A percentile compares a stretch with the other conserved stretches of the same genome.
Conservation (phyloP, 2,329 filamentous ascomycete species). For the Fusarium sp. region DNA sequence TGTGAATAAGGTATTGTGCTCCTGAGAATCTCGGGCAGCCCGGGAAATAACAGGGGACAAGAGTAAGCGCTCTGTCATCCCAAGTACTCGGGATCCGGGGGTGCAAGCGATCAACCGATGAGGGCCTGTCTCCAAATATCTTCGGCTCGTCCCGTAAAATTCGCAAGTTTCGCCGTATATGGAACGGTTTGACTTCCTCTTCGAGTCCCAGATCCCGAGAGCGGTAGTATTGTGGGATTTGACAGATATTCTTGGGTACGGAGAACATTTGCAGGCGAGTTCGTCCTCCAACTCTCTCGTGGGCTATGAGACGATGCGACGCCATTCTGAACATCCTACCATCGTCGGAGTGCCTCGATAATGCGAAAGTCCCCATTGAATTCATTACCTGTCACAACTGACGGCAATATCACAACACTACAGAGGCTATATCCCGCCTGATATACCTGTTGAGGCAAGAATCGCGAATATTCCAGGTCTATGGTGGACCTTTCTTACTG, state of each 20-base stretch:
- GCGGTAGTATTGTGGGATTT: constrained; percentile 25
- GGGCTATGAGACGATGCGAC: constrained; percentile 24
- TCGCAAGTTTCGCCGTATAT: constrained; percentile 46
- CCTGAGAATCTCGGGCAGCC: constrained; percentile 22
- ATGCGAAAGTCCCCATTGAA: constrained; percentile 6
- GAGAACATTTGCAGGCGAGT: constrained; percentile 24
- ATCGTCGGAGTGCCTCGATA: constrained; percentile 17
- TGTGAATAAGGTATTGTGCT: constrained; percentile 17
- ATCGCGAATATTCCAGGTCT: constrained; percentile 15
- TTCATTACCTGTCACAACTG: constrained; percentile 37
- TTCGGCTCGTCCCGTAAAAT: constrained; percentile 47
- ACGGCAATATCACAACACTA: constrained; percentile 1
- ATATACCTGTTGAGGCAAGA: constrained; percentile 30
- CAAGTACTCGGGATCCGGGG: constrained; percentile 38
- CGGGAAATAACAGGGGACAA: constrained; percentile 31
- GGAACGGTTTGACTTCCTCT: constrained; percentile 31
- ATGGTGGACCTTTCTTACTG: constrained; percentile 7
- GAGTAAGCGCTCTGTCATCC: constrained; percentile 31
- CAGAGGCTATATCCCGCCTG: constrained; percentile 1
- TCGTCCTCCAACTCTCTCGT: constrained; percentile 25
- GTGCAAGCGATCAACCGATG: constrained; percentile 32
- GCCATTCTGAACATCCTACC: constrained; percentile 23
- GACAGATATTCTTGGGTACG: constrained; percentile 37
- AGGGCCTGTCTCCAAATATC: constrained; percentile 31
- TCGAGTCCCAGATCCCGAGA: constrained; percentile 19